phyloP scores from a whole-genome alignment of 768 basidiomycete genomes.

The Trametes meyenii region DNA sequence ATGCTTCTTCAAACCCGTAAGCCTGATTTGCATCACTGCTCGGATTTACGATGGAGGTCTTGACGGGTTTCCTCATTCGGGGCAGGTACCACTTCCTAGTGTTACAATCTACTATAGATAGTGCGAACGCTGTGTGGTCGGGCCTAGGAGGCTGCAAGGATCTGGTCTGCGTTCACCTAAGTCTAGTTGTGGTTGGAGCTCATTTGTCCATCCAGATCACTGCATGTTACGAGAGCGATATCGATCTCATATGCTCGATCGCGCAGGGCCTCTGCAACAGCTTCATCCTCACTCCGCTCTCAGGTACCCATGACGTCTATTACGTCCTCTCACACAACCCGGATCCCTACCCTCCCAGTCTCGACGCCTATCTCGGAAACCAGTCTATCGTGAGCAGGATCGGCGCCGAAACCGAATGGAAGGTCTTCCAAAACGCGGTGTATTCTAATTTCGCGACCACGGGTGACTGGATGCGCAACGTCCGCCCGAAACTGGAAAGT shows the following conservation, averaged over 20 bases:
- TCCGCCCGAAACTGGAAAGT: constrained; percentile 50
- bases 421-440: constrained; percentile 42
- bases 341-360: constrained; percentile 52
- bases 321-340: constrained; percentile 46
- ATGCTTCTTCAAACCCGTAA: constrained; percentile 53
- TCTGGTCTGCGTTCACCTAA: constrained; percentile 35
- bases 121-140: constrained; percentile 48
- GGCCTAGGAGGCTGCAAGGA: constrained; percentile 51
- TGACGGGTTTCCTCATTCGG: background rate
- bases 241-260: constrained; percentile 53
- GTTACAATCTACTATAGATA: constrained; percentile 40
- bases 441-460: constrained; percentile 50
- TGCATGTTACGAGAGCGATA: constrained; percentile 50
- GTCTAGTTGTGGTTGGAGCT: too few relatives aligned
- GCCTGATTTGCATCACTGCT: background rate
- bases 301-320: constrained; percentile 60
- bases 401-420: constrained; percentile 49
- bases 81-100: constrained; percentile 56
- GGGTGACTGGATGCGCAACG: constrained; percentile 62
- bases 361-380: constrained; percentile 35
- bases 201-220: constrained; percentile 43
- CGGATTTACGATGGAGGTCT: background rate
- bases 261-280: constrained; percentile 65
- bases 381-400: constrained; percentile 39
- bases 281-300: constrained; percentile 53